These are phyloP conservation scores for Ogataea minuta DNA, from an alignment of 805 yeast species.

Conservation along the genomic window DNA sequence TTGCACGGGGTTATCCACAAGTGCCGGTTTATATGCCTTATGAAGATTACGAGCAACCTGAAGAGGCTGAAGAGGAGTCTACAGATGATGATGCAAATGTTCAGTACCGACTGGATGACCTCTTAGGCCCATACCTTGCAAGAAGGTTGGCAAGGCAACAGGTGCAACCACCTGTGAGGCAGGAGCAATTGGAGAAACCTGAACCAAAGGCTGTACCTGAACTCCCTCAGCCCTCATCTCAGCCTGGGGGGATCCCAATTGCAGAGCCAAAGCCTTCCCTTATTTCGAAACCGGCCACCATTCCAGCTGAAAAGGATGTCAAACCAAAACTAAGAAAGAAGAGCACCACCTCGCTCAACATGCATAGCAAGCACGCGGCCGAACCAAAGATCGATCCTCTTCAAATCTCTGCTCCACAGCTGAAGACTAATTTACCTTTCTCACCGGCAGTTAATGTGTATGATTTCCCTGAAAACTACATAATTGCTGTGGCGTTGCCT, in stretches of 20 bases:
- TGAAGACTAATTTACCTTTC: constrained; percentile 43
- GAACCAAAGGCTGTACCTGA: not conserved
- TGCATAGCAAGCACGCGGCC: constrained; percentile 19
- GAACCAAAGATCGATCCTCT: constrained; percentile 36
- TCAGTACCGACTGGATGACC: constrained; percentile 19
- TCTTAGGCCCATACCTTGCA: constrained; percentile 20
- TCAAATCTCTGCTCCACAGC: constrained; percentile 46
- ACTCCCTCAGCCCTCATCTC: no score
- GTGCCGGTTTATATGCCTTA: constrained; percentile 4
- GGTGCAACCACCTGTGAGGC: constrained; percentile 4
- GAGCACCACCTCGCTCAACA: constrained; percentile 19
- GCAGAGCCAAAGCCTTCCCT: not conserved
- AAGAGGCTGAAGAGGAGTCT: constrained; percentile 11
- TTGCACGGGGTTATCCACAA: constrained; percentile 6
- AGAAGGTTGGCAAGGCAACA: constrained; percentile 12
- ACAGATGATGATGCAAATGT: constrained; percentile 7
- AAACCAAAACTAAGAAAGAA: constrained; percentile 15
- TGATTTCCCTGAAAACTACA: constrained; percentile 45
- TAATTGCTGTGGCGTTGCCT: constrained; percentile 53
- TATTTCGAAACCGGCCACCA: no score
- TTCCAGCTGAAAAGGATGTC: constrained; percentile 5
- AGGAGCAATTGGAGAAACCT: not conserved
- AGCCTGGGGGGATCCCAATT: no score
- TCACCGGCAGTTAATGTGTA: constrained; percentile 62
- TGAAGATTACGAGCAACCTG: constrained; percentile 9